A percentile compares a stretch with the other conserved stretches of the same genome.
phyloP scores from a whole-genome alignment of 768 basidiomycete species.

The Leccinum uliginosum region DNA sequence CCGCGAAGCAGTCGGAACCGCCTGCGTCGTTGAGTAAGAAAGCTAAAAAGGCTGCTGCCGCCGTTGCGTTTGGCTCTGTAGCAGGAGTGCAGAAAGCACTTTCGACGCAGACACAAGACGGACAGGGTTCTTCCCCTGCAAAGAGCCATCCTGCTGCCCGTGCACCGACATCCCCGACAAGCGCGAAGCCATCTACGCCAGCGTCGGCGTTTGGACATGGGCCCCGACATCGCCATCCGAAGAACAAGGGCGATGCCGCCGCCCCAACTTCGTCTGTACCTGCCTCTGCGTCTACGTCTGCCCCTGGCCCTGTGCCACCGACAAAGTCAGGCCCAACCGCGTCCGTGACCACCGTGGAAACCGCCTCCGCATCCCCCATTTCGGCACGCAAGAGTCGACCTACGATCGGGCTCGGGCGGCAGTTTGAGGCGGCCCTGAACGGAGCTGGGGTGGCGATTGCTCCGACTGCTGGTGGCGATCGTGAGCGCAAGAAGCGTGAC shows the following conservation, averaged over 20 bases:
- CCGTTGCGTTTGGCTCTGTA: neutral
- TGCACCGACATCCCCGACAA: conserved; percentile 8
- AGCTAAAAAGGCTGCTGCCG: conserved; percentile 30
- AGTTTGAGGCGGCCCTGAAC: conserved; percentile 70
- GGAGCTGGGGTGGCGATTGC: conserved; percentile 50
- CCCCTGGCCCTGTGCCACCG: neutral
- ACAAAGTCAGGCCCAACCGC: neutral
- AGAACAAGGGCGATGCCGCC: conserved; percentile 11
- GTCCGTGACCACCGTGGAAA: conserved; percentile 1
- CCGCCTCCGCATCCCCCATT: conserved; percentile 12
- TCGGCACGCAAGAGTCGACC: conserved; percentile 48
- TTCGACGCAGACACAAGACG: conserved; percentile 6
- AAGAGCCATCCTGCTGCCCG: conserved; percentile 1
- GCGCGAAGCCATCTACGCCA: conserved; percentile 10
- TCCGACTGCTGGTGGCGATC: conserved; percentile 4
- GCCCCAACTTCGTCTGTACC: neutral
- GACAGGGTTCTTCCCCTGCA: neutral
- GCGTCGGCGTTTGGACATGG: neutral
- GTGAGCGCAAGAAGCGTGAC: conserved; percentile 35
- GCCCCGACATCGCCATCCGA: conserved; percentile 16
- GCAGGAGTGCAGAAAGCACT: conserved; percentile 19
- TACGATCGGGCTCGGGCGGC: conserved; percentile 58
- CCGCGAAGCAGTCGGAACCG: conserved; percentile 31
- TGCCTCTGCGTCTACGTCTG: neutral
- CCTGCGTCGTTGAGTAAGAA: conserved; percentile 32